Evolutionary conservation across 1,284 basidiomycete species (phyloP).

Genomic region (Fomitopsis schrenkii): DNA sequence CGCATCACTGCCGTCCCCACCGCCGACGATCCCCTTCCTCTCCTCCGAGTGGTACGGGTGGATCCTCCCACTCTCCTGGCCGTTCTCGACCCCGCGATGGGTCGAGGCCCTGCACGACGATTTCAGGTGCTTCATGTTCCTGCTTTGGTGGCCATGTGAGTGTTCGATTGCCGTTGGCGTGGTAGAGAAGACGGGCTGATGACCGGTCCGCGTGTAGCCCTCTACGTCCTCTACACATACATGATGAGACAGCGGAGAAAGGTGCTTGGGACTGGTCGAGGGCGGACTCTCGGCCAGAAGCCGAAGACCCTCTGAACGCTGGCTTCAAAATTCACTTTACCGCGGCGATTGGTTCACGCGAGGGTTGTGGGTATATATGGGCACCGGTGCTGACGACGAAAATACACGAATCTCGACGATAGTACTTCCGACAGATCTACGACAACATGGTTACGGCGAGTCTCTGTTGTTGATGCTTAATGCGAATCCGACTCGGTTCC

Average conservation of each 20-base stretch:
- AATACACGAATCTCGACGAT: not conserved
- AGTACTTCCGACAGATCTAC: not conserved
- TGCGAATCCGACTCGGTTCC: slow-evolving; percentile 54
- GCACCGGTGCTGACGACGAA: not conserved
- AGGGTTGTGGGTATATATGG: no score
- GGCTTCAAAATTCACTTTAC: no score
- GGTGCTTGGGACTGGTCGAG: slow-evolving; percentile 50
- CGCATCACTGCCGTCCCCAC: slow-evolving; percentile 55
- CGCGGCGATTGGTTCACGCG: no score
- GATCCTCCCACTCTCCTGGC: slow-evolving; percentile 11
- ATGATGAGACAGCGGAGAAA: slow-evolving; percentile 86
- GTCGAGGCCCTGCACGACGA: slow-evolving; percentile 42
- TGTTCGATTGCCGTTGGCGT: slow-evolving; percentile 10
- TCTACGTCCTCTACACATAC: slow-evolving; percentile 87
- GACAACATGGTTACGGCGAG: not conserved
- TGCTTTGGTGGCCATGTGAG: slow-evolving; percentile 91
- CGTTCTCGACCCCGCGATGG: slow-evolving; percentile 4
- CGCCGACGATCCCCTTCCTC: slow-evolving; percentile 9
- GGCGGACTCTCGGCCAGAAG: slow-evolving; percentile 23
- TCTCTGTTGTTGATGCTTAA: slow-evolving; percentile 49
- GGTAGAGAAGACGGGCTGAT: slow-evolving; percentile 5
- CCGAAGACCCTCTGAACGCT: slow-evolving; percentile 24
- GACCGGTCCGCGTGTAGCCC: slow-evolving; percentile 38
- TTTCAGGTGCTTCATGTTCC: slow-evolving; percentile 60
- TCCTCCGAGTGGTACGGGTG: slow-evolving; percentile 12